phyloP scores from a whole-genome alignment of 345 rosid species.

The Populus pruinosa region DNA sequence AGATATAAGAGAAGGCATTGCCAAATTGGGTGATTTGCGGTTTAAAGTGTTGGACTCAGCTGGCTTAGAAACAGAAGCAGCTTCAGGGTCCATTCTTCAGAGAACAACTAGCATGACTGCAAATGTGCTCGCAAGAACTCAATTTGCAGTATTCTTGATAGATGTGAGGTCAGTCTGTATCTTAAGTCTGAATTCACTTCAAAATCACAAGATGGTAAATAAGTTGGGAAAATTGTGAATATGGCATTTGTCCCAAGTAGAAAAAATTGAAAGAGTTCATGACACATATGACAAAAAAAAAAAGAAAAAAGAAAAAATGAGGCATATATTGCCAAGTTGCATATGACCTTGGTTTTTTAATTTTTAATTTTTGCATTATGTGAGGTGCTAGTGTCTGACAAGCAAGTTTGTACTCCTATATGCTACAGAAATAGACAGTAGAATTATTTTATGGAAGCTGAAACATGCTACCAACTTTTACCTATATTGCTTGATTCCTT shows the following conservation, averaged over 20 bases:
- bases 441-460: background rate
- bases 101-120: slow-evolving; percentile 87
- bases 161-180: slow-evolving; percentile 62
- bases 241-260: background rate
- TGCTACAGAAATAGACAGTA: background rate
- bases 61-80: slow-evolving; percentile 87
- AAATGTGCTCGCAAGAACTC: slow-evolving; percentile 71
- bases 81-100: slow-evolving; percentile 81
- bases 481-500: background rate
- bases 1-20: slow-evolving; percentile 90
- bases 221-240: background rate
- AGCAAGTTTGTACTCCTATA: background rate
- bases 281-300: background rate
- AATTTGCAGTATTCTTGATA: slow-evolving; percentile 71
- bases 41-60: slow-evolving; percentile 90
- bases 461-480: background rate
- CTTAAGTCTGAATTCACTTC: background rate
- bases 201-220: background rate
- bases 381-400: background rate
- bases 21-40: slow-evolving; percentile 78
- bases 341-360: background rate
- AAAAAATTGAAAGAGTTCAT: background rate
- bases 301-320: too few species aligned
- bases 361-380: background rate
- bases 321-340: background rate